Conservation (phyloP, 1,139 yeast species). For the Chernovozyma sophiae-reginae region DNA sequence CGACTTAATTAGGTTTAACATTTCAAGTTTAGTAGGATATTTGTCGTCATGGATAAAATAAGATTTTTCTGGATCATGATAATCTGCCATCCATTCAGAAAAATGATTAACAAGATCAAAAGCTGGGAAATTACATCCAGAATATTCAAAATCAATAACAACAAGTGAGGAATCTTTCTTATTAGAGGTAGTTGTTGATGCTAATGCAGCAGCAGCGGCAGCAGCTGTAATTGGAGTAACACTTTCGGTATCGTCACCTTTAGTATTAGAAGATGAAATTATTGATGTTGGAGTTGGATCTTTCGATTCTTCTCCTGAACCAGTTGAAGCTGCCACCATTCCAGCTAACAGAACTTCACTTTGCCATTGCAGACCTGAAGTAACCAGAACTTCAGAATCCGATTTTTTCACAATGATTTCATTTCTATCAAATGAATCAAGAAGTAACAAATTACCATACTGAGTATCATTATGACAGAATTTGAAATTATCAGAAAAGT, state of each 20-base stretch:
- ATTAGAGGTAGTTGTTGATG: conserved; percentile 20
- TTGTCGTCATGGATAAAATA: conserved; percentile 51
- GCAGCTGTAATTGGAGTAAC: conserved; percentile 13
- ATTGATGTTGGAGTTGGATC: too few species aligned
- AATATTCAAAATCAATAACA: conserved; percentile 93
- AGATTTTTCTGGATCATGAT: conserved; percentile 62
- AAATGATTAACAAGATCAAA: conserved; percentile 86
- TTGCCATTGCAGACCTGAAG: background rate
- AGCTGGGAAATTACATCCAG: conserved; percentile 91
- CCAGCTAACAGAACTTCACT: background rate
- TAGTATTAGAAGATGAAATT: too few species aligned
- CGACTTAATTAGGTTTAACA: conserved; percentile 66
- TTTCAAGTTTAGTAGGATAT: conserved; percentile 67
- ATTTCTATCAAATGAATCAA: conserved; percentile 29
- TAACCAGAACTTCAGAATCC: background rate
- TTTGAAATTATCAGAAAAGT: conserved; percentile 48
- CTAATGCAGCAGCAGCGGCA: conserved; percentile 10
- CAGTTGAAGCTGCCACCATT: background rate
- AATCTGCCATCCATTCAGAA: conserved; percentile 96
- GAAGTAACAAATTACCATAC: conserved; percentile 79
- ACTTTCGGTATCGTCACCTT: conserved; percentile 1
- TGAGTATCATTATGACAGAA: conserved; percentile 97
- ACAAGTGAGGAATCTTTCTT: conserved; percentile 68
- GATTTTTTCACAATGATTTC: conserved; percentile 27
- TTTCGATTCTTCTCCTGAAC: too few species aligned